These are phyloP conservation scores for Solanum rostratum DNA, from an alignment of 257 asterid species.

Conservation along the genomic window DNA sequence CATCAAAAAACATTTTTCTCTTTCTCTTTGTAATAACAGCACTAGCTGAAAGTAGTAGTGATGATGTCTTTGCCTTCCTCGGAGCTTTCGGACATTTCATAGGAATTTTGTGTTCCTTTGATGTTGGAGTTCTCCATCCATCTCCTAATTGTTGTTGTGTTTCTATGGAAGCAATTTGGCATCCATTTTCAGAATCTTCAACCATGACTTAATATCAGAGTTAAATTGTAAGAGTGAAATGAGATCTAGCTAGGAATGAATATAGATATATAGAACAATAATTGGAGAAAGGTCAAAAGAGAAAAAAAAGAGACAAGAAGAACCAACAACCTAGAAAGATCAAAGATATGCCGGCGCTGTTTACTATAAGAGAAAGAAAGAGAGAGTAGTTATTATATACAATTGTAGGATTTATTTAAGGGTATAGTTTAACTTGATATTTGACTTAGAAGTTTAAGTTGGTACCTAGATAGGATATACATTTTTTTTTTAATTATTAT, in stretches of 20 bases:
- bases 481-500: too few species aligned
- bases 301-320: not conserved
- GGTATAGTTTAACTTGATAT: not conserved
- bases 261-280: not conserved
- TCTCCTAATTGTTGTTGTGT: not conserved
- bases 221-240: not conserved
- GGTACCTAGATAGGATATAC: not conserved
- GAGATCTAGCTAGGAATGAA: not conserved
- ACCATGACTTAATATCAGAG: not conserved
- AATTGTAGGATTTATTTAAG: not conserved
- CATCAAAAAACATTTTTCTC: conserved; percentile 33
- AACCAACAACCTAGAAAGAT: not conserved
- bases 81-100: conserved; percentile 54
- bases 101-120: conserved; percentile 14
- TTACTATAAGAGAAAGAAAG: not conserved
- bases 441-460: not conserved
- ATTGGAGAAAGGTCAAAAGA: not conserved
- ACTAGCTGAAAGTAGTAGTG: not conserved
- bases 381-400: not conserved
- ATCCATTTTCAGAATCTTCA: not conserved
- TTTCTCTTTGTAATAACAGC: conserved; percentile 3
- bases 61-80: conserved; percentile 42
- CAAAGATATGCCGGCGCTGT: not conserved
- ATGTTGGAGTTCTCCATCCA: conserved; percentile 31
- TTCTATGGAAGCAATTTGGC: not conserved